phyloP scores from a whole-genome alignment of 495 filamentous ascomycete species.

The Aspergillus steynii region DNA sequence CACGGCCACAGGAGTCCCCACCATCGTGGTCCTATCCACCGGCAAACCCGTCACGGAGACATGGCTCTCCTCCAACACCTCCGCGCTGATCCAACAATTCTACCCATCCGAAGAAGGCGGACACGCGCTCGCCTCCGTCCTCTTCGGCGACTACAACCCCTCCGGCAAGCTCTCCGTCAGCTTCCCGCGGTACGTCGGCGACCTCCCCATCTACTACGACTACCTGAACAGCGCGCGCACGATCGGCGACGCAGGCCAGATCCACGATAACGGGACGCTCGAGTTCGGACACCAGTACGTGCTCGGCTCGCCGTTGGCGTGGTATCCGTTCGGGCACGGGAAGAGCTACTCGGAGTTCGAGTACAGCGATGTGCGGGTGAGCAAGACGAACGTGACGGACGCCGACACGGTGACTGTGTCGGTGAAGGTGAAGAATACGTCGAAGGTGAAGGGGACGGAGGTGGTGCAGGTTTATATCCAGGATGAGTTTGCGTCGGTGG shows the following conservation, averaged over 20 bases:
- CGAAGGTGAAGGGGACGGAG: conserved; percentile 57
- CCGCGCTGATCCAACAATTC: conserved; percentile 68
- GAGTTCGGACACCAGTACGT: conserved; percentile 68
- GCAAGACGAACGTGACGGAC: conserved; percentile 43
- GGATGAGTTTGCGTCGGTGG: conserved; percentile 60
- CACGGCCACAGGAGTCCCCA: conserved; percentile 63
- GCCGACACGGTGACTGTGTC: conserved; percentile 48
- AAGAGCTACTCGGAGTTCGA: conserved; percentile 63
- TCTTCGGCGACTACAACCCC: conserved; percentile 67
- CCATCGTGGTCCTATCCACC: conserved; percentile 66
- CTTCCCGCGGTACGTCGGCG: conserved; percentile 66
- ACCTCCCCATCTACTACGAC: conserved; percentile 68
- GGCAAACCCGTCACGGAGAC: conserved; percentile 70
- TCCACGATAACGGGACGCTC: conserved; percentile 56
- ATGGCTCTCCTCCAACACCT: conserved; percentile 61
- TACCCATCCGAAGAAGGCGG: conserved; percentile 65
- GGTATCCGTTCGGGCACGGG: conserved; percentile 72
- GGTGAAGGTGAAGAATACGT: conserved; percentile 57
- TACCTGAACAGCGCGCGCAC: conserved; percentile 65
- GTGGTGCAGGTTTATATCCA: conserved; percentile 70
- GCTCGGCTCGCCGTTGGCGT: conserved; percentile 53
- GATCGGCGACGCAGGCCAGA: conserved; percentile 47
- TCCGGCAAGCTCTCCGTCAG: conserved; percentile 66
- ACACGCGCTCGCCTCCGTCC: conserved; percentile 64
- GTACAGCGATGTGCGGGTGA: conserved; percentile 50